Evolutionary conservation across 306 rosid species (phyloP), one percentile per base, ranked within the genome.

Genomic region (Pyrus pyrifolia): DNA sequence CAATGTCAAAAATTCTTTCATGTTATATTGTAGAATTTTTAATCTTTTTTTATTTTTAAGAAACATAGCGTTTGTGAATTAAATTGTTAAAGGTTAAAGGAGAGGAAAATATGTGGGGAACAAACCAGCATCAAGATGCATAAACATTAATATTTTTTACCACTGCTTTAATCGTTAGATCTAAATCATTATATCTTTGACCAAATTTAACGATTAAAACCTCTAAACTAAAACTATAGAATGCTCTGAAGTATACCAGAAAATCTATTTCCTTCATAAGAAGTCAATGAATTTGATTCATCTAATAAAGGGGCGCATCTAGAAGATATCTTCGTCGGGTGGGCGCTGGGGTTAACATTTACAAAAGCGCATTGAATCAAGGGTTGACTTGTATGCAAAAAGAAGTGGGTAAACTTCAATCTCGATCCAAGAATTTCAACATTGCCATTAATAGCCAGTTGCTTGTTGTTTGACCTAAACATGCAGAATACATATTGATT

Each of bases 401-500:
- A 1, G 25, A 14, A 62, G 17, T 55, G 40, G 82, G 30, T 23
- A 73, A 17, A 22, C 18, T 57, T 13, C 12, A 27, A 27, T 13
- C 67, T 61, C 62, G 5, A 9, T 19, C 22, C n/a, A 42, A 53
- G 21, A 42, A 3, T 2, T 57, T 73, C 51, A 80, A 33, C 68
- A 42, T 66, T 67, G 14, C 72, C 67, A 13, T 45, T 25, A 27
- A 33, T 27, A 19, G 49, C 12, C 46, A n/a, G 67, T 6, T 63
- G 25, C 45, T 44, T n/a, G 75, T 68, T 58, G 69, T 74, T 80
- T 80, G 79, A 80, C 79, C 70, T 66, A n/a, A 4, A 4, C 30
- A 15, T 49, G 8, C 19, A 60, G 14, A 38, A 19, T 15, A 49
- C 21, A 49, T 15, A 49, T 67, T 45, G 42, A 21, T 44, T 38